These are phyloP conservation scores for Venturiaceae sp. DNA, from an alignment of 2,329 filamentous ascomycete species.

Conservation along the genomic window DNA sequence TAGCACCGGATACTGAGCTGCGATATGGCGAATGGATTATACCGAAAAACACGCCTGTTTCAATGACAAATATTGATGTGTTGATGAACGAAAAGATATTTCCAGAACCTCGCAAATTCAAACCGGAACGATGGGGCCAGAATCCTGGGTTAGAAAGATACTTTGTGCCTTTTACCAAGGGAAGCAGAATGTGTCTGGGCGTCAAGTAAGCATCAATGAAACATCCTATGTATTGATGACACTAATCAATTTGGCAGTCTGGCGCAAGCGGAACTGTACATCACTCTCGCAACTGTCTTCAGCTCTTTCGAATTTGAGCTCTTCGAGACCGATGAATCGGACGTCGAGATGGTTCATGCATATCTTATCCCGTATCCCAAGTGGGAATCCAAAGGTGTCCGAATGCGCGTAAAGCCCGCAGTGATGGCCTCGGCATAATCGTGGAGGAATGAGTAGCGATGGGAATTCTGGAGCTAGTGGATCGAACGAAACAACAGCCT, in stretches of 20 bases:
- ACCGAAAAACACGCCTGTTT: constrained; percentile 11
- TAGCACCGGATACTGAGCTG: constrained; percentile 5
- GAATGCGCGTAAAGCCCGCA: too few relatives aligned
- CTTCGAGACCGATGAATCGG: constrained; percentile 8
- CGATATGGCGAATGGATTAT: constrained; percentile 12
- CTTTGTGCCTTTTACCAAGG: constrained; percentile 22
- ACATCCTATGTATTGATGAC: background rate
- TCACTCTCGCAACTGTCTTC: constrained; percentile 12
- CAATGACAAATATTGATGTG: constrained; percentile 2
- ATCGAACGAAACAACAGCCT: too few relatives aligned
- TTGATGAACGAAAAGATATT: constrained; percentile 13
- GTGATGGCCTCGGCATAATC: too few relatives aligned
- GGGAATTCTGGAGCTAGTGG: too few relatives aligned
- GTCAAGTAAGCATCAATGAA: constrained; percentile 18
- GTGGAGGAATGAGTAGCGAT: too few relatives aligned
- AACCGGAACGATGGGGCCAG: constrained; percentile 21
- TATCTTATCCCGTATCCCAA: constrained; percentile 9
- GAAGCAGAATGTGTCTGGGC: constrained; percentile 21
- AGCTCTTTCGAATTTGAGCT: constrained; percentile 9
- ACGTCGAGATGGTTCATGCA: constrained; percentile 9
- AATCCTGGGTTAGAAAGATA: constrained; percentile 15
- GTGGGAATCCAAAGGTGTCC: constrained; percentile 11
- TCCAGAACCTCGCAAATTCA: constrained; percentile 14
- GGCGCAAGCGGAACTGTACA: constrained; percentile 13
- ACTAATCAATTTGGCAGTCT: constrained; percentile 10